Evolutionary conservation across 2,329 filamentous ascomycete genomes (phyloP).

Genomic region (Esteya vermicola): DNA sequence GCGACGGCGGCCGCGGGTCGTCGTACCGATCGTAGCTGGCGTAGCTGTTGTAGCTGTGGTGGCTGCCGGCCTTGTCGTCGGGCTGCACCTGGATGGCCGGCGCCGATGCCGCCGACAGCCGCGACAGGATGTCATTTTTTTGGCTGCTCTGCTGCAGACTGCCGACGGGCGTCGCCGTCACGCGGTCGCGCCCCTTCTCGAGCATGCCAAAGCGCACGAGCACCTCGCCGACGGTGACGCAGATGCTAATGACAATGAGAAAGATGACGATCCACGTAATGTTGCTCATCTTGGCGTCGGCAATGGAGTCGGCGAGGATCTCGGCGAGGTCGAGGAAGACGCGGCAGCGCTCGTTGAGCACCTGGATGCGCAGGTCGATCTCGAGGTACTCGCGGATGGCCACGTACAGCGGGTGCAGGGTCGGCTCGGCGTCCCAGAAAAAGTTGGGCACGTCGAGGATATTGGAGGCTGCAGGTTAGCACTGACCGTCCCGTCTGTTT

Average conservation of each 20-base stretch:
- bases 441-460: constrained; percentile 94
- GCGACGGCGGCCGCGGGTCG: too few relatives aligned
- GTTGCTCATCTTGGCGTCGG: constrained; percentile 85
- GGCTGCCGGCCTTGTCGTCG: not conserved
- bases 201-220: constrained; percentile 72
- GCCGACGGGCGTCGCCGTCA: not conserved
- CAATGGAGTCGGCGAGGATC: constrained; percentile 83
- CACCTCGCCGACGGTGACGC: constrained; percentile 84
- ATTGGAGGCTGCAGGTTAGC: constrained; percentile 63
- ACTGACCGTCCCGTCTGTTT: too few relatives aligned
- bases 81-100: not conserved
- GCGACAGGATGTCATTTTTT: not conserved
- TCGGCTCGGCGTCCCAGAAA: constrained; percentile 97
- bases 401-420: constrained; percentile 82
- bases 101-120: not conserved
- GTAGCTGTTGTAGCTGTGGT: not conserved
- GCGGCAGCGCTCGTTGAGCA: constrained; percentile 90
- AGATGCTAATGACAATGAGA: constrained; percentile 78
- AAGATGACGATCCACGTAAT: constrained; percentile 99
- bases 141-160: not conserved
- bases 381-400: constrained; percentile 95
- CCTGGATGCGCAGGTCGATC: constrained; percentile 89
- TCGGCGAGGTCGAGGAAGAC: constrained; percentile 95
- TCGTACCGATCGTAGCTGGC: too few relatives aligned
- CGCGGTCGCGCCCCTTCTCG: constrained; percentile 21